Conservation (phyloP, 306 rosid species). For the Myrica gale region DNA sequence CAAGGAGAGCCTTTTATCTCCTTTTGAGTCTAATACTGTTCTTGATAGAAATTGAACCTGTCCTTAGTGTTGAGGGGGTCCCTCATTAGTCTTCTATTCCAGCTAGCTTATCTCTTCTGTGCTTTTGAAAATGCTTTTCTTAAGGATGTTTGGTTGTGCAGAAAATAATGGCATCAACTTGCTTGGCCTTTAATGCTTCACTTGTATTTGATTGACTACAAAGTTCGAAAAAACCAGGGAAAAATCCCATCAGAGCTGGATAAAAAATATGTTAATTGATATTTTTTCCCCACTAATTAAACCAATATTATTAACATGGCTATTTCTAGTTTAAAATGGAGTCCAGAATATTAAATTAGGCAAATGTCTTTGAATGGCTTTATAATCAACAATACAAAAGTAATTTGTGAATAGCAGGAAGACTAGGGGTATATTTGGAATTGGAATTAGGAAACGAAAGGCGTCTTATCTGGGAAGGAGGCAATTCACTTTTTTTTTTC, state of each 20-base stretch:
- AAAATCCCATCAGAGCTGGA: too few relatives aligned
- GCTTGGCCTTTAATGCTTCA: not conserved
- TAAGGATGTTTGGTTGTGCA: too few relatives aligned
- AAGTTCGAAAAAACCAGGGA: not conserved
- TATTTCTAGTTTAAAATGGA: too few relatives aligned
- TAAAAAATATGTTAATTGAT: not conserved
- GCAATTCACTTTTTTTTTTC: too few relatives aligned
- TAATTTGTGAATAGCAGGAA: too few relatives aligned
- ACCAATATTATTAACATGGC: too few relatives aligned
- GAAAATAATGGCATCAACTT: not conserved
- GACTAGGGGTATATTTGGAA: not conserved
- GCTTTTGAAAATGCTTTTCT: too few relatives aligned
- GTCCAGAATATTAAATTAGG: too few relatives aligned
- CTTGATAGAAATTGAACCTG: not conserved
- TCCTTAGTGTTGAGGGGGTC: not conserved
- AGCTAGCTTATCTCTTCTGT: not conserved
- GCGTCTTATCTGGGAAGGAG: not conserved
- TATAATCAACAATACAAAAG: too few relatives aligned
- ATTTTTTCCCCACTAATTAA: too few relatives aligned
- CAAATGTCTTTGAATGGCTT: too few relatives aligned
- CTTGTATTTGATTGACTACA: not conserved
- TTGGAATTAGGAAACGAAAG: not conserved
- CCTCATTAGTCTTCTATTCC: not conserved
- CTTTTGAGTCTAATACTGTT: not conserved
- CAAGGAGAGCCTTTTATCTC: not conserved